These are phyloP conservation scores for Licmophora abbreviata DNA, from an alignment of 108 stramenopile species.

Conservation along the genomic window DNA sequence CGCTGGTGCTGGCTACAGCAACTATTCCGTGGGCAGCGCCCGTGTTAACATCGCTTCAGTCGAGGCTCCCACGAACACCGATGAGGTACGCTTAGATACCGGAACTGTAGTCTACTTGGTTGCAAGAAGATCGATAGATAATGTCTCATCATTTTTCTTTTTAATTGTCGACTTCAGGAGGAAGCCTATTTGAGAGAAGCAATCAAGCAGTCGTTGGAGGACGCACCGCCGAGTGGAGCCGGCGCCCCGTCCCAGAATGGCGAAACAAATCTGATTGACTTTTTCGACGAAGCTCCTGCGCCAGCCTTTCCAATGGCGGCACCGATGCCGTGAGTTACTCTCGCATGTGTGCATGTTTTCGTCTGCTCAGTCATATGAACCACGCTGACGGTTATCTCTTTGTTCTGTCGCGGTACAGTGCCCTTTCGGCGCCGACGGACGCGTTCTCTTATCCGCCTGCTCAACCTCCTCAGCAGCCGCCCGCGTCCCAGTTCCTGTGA, in stretches of 20 bases:
- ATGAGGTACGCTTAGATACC: conserved; percentile 65
- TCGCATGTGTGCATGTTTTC: conserved; percentile 7
- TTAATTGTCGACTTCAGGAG: conserved; percentile 29
- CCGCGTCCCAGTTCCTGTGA: no score
- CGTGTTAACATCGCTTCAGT: conserved; percentile 39
- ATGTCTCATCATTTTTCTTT: conserved; percentile 5
- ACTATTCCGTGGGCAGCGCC: conserved; percentile 7
- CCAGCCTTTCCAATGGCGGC: conserved; percentile 6
- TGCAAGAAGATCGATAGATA: not conserved
- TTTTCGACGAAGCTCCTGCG: conserved; percentile 40
- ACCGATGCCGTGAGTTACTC: conserved; percentile 2
- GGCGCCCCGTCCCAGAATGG: not conserved
- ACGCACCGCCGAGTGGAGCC: conserved; percentile 13
- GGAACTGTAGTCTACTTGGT: not conserved
- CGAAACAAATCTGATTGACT: conserved; percentile 30
- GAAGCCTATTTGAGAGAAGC: conserved; percentile 79
- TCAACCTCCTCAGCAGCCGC: no score
- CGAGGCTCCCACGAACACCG: conserved; percentile 77
- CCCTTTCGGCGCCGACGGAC: no score
- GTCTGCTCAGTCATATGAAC: no score
- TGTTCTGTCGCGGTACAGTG: no score
- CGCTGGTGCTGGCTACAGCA: conserved; percentile 6
- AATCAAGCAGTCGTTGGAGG: conserved; percentile 64
- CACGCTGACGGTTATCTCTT: no score
- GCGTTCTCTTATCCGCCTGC: no score